Percentiles rank a stretch among this genome's conserved stretches.
Conservation (phyloP, 2,329 filamentous ascomycete genomes). For the Dactylella cylindrospora region DNA sequence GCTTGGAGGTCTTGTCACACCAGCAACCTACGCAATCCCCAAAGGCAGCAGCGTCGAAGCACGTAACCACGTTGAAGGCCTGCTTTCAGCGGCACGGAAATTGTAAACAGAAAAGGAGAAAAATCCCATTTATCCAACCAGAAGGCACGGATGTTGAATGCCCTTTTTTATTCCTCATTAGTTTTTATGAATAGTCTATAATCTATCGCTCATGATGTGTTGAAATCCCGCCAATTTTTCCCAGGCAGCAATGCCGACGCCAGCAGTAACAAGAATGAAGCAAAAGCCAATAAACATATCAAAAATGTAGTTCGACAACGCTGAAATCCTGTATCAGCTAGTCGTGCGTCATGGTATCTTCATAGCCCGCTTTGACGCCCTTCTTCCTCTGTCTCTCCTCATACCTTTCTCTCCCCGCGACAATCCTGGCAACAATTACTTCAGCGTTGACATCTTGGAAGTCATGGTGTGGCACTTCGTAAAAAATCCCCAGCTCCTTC, state of each 20-base stretch:
- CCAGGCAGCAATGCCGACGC: too few relatives aligned
- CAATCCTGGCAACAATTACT: slow-evolving; percentile 85
- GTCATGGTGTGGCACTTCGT: slow-evolving; percentile 71
- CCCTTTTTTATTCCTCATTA: not conserved
- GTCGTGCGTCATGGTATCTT: slow-evolving; percentile 55
- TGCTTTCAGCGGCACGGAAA: too few relatives aligned
- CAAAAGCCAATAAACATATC: too few relatives aligned
- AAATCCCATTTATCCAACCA: not conserved
- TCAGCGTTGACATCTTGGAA: slow-evolving; percentile 88
- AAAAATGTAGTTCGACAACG: not conserved
- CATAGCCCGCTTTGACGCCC: slow-evolving; percentile 77
- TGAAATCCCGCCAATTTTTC: too few relatives aligned
- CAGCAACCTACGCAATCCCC: not conserved
- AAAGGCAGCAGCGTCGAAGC: not conserved
- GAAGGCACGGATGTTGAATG: too few relatives aligned
- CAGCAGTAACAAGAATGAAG: too few relatives aligned
- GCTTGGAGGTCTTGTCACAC: not conserved
- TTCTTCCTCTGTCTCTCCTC: slow-evolving; percentile 90
- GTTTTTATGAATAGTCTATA: not conserved
- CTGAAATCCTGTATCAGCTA: not conserved
- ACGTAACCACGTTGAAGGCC: slow-evolving; percentile 6
- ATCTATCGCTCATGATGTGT: too few relatives aligned
- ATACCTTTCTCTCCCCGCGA: slow-evolving; percentile 82
- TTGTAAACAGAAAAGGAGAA: too few relatives aligned
- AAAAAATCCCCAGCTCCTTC: slow-evolving; percentile 81